Evolutionary conservation across 805 yeast genomes (phyloP).

Genomic region (Yamadazyma laniorum): DNA sequence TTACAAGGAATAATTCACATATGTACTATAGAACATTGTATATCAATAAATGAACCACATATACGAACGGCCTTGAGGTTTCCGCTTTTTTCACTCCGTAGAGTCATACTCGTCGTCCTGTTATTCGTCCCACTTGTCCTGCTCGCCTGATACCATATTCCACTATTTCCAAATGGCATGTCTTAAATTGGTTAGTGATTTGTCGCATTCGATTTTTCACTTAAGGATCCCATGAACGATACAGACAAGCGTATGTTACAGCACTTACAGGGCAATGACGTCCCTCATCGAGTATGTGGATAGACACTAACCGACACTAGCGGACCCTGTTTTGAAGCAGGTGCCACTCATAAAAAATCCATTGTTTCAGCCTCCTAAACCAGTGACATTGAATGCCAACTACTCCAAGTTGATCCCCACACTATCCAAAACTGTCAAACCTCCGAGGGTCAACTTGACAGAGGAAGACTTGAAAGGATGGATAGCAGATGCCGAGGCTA

Average conservation of each 20-base stretch:
- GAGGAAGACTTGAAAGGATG: slow-evolving; percentile 27
- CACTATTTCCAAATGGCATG: no score
- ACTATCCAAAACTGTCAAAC: slow-evolving; percentile 30
- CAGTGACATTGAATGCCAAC: slow-evolving; percentile 51
- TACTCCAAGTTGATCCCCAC: slow-evolving; percentile 41
- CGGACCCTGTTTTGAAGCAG: slow-evolving; percentile 49
- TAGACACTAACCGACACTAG: slow-evolving; percentile 21
- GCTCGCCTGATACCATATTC: no score
- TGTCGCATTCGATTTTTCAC: no score
- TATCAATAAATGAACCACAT: neutral
- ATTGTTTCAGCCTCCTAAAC: slow-evolving; percentile 50
- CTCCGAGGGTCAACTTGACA: slow-evolving; percentile 34
- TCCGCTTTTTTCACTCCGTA: no score
- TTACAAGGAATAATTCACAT: slow-evolving; percentile 40
- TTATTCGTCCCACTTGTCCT: no score
- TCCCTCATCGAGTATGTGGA: no score
- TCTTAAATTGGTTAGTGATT: no score
- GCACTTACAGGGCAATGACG: no score
- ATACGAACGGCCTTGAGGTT: no score
- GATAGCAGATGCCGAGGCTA: slow-evolving; percentile 21
- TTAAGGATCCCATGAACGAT: no score
- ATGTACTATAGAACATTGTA: slow-evolving; percentile 3
- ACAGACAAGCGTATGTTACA: slow-evolving; percentile 5
- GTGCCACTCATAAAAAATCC: slow-evolving; percentile 58
- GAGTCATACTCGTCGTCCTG: no score